Base-by-base conservation (phyloP, 1,284 basidiomycete genomes). In the Sporisorium scitamineum region DNA sequence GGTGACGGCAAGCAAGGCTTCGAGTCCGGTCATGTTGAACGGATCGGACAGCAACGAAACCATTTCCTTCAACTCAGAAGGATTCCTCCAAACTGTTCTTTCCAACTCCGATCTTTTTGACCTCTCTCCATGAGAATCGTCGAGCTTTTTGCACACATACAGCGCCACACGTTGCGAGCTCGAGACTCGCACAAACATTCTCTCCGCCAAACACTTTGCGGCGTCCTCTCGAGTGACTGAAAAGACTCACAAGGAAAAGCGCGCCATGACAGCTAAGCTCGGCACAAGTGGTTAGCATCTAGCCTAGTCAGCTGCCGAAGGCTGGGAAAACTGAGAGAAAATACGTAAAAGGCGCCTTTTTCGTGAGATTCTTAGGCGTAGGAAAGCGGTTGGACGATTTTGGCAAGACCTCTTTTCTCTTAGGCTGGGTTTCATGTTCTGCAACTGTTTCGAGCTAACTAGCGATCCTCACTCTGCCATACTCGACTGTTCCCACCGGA, bases 251-350 rank as follows among this genome's bases (percentile, higher is more conserved):
- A 31, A 50, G 29, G 27, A 31, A 31, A 32, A 31, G 18, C 50
- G 31, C 31, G 32, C 50, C 20, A 37, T 37, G 32, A n/a, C 31
- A n/a, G 32, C 31, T 32, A 20, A 50, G 48, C 48, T 50, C 29
- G 48, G 29, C 9, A 50, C 48, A 29, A 37, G 31, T 31, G 31
- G 20, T 47, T 47, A 47, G 44, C 44, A 37, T 32, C 50, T 37
- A 31, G 29, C 50, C 20, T 29, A 52, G 20, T 37, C 34, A 52
- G 50, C 50, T 52, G 50, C 50, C 50, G 32, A 32, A 51, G 50
- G 50, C 50, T 52, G 50, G 50, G 50, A 52, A 52, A 37, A 52
- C n/a, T 34, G 2, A 24, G 37, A 52, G 24, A 50, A 50, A 24
- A 26, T 29, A 48, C 48, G 48, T 50, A 50, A 32, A n/a, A 42